Evolutionary conservation across 1,139 yeast species (phyloP), one percentile per base, ranked within the genome.

Genomic region (Suhomyces wounanorum): DNA sequence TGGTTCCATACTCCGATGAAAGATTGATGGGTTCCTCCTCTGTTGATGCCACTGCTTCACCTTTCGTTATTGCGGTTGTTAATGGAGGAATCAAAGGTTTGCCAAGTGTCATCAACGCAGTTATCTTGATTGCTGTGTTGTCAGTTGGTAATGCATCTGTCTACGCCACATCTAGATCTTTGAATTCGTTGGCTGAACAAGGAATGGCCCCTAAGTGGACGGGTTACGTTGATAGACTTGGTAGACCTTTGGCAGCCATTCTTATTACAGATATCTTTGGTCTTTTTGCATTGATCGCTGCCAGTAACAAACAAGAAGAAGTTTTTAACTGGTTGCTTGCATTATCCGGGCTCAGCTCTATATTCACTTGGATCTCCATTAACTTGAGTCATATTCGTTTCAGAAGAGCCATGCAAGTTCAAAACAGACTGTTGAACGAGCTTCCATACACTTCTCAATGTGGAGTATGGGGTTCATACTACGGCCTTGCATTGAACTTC

Each of bases 271-370:
- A 66, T 45, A 56, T 73, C 36, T 70, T 85, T 63, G 96, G 95
- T 40, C 74, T 87, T 38, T 75, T 89, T 50, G 83, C 89, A 57
- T 89, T 84, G 71, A 73, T 87, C 55, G 90, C 90, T 35, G 89
- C 95, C 35, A 79, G 86, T 44, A 68, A 78, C 21, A 74, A 84
- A 51, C 82, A 87, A 66, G 83, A 79, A 54, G 78, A 75, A 31
- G 89, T 89, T 13, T 90, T 90, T 68, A 75, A 74, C 58, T 90
- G 97, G 96, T 73, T 90, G 62, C 73, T 89, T 65, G 89, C 96
- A 25, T 73, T 91, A 45, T 87, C 96, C 14, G 95, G 96, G 52
- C 81, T 89, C 56, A 86, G 95, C 43, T 85, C 96, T 1, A 76
- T 90, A 52, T 89, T 89, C 68, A 87, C 95, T 7, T 89, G 96